A percentile compares a stretch with the other conserved stretches of the same genome.
These are phyloP conservation scores for Chaetoceros muelleri DNA, from an alignment of 108 stramenopile species.

Conservation along the genomic window DNA sequence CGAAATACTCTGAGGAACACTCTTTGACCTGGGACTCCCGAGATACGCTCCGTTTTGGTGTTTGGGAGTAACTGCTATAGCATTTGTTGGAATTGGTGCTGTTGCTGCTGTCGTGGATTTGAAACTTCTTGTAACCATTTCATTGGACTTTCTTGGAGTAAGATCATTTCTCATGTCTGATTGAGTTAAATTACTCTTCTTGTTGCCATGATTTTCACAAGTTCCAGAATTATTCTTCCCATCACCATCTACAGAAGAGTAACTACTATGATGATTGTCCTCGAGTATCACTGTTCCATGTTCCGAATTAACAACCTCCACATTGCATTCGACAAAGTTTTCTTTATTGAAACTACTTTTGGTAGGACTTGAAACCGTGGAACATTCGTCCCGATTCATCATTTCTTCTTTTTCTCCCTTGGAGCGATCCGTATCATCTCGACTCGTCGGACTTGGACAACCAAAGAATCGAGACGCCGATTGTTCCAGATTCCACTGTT, in stretches of 20 bases:
- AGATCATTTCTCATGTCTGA: too few relatives aligned
- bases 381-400: too few relatives aligned
- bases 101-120: too few relatives aligned
- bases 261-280: too few relatives aligned
- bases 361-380: not conserved
- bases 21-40: not conserved
- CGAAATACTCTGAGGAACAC: not conserved
- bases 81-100: too few relatives aligned
- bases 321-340: not conserved
- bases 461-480: not conserved
- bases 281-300: not conserved
- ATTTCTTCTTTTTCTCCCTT: not conserved
- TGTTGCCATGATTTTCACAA: not conserved
- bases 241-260: too few relatives aligned
- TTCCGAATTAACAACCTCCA: not conserved
- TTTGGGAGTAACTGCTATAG: too few relatives aligned
- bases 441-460: not conserved
- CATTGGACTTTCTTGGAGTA: not conserved
- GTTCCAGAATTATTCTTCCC: too few relatives aligned
- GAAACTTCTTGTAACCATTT: too few relatives aligned
- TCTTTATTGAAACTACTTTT: not conserved
- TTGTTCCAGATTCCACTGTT: not conserved
- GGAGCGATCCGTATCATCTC: too few relatives aligned
- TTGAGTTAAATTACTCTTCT: not conserved
- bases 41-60: too few relatives aligned